A percentile compares a stretch with the other conserved stretches of the same genome.
Evolutionary conservation across 495 filamentous ascomycete genomes (phyloP).

Genomic region (Cudoniella acicularis): DNA sequence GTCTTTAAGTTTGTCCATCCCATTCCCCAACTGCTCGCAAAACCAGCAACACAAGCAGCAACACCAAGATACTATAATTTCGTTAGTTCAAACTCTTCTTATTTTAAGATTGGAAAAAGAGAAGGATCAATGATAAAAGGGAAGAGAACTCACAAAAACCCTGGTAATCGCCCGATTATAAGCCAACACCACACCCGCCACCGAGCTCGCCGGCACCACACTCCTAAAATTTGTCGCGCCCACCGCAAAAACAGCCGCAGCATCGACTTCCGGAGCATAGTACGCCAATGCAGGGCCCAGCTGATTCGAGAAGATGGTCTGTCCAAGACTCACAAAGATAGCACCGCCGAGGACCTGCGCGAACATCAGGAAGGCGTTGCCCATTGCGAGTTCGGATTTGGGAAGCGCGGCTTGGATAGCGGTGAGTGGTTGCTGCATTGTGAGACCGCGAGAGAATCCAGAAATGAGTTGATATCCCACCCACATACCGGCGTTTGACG

Average conservation of each 20-base stretch:
- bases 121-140: neutral
- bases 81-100: neutral
- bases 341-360: conserved; percentile 56
- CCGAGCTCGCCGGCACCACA: neutral
- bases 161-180: conserved; percentile 15
- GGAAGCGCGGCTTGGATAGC: conserved; percentile 53
- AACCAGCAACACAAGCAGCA: neutral
- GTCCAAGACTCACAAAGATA: conserved; percentile 45
- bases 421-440: conserved; percentile 61
- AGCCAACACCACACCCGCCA: conserved; percentile 10
- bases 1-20: neutral
- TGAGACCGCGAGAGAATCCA: conserved; percentile 64
- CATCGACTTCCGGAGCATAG: conserved; percentile 15
- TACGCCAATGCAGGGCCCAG: neutral
- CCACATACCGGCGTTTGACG: conserved; percentile 52
- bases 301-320: conserved; percentile 4
- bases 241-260: neutral
- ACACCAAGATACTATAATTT: neutral
- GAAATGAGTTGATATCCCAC: conserved; percentile 65
- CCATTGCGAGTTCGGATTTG: conserved; percentile 50
- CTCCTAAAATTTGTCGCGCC: conserved; percentile 10
- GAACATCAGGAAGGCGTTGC: conserved; percentile 58
- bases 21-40: neutral
- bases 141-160: conserved; percentile 8
- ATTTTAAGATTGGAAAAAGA: neutral